Evolutionary conservation across 495 filamentous ascomycete genomes (phyloP).

Genomic region (Penicillium coffeae): DNA sequence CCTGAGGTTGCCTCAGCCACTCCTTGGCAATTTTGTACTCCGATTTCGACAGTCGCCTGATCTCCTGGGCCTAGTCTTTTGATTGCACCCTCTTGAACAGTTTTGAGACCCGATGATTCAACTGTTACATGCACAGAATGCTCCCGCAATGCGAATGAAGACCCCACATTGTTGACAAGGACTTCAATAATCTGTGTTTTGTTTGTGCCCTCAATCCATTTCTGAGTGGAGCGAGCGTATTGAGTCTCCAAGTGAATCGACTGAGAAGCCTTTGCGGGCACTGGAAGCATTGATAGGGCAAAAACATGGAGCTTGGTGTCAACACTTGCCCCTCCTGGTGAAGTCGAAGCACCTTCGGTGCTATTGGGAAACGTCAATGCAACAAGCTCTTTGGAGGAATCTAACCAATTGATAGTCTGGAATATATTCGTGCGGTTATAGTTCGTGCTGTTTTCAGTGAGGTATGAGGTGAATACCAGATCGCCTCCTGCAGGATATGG

Average conservation of each 20-base stretch:
- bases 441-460: conserved; percentile 40
- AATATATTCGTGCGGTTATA: conserved; percentile 53
- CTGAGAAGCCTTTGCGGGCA: background rate
- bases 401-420: conserved; percentile 44
- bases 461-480: conserved; percentile 46
- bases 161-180: conserved; percentile 47
- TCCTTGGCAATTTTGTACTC: conserved; percentile 29
- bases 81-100: conserved; percentile 33
- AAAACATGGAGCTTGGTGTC: conserved; percentile 24
- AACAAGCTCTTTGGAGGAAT: conserved; percentile 41
- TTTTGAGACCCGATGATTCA: conserved; percentile 32
- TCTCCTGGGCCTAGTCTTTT: conserved; percentile 52
- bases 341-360: conserved; percentile 13
- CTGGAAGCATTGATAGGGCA: conserved; percentile 21
- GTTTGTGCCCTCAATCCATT: conserved; percentile 39
- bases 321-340: conserved; percentile 16
- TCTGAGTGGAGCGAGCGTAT: conserved; percentile 50
- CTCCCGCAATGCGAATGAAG: conserved; percentile 34
- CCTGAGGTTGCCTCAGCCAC: conserved; percentile 10
- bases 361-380: conserved; percentile 37
- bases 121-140: conserved; percentile 35
- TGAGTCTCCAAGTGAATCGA: conserved; percentile 33
- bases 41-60: conserved; percentile 45
- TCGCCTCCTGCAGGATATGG: conserved; percentile 48
- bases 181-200: conserved; percentile 50